Base-by-base conservation (phyloP, 2,329 filamentous ascomycete species). In the Diaporthe destruens region DNA sequence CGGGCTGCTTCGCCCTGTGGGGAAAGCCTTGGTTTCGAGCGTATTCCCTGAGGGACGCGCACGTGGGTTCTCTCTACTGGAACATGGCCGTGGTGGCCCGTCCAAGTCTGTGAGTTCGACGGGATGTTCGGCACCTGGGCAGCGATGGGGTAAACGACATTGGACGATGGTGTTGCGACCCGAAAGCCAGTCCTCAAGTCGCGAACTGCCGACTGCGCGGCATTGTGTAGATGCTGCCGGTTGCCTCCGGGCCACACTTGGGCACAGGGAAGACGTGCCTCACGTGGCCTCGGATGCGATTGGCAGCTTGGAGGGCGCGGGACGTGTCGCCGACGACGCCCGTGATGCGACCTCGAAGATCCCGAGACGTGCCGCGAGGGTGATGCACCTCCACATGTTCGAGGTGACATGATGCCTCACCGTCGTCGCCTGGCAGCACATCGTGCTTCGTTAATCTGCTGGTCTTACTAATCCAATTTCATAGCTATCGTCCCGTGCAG, bases 381-480 rank as follows among this genome's bases (percentile, higher is more conserved):
- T 20, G 59, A 49, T 49, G 18, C 34, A 23, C 34, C 42, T 63
- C 59, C 42, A 65, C 25, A 65, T 49, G 59, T 49, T 65, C 29
- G 36, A 39, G 6, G 16, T 36, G 44, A 18, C 44, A 65, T 49
- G 34, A 65, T 65, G 42, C 29, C 59, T 51, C 44, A 63, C 25
- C 56, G 20, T n/a, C 29, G 59, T 65, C 29, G 44, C 59, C 59
- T n/a, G 29, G 44, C 44, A 65, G 44, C 29, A 29, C 59, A 65
- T 34, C 18, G 42, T 34, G 32, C 12, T 59, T 29, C 7, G 23
- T 23, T 25, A 65, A 51, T 65, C 16, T 65, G 59, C 34, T 44
- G 59, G 59, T 65, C 59, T 65, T 65, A 65, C 59, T 65, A 44
- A 65, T 51, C 59, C 56, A 59, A 44, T 29, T 29, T 23, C 56